Evolutionary conservation across 176 grass and related monocot genomes (phyloP), one percentile per base, ranked within the genome.

Genomic region (Avena insularis): DNA sequence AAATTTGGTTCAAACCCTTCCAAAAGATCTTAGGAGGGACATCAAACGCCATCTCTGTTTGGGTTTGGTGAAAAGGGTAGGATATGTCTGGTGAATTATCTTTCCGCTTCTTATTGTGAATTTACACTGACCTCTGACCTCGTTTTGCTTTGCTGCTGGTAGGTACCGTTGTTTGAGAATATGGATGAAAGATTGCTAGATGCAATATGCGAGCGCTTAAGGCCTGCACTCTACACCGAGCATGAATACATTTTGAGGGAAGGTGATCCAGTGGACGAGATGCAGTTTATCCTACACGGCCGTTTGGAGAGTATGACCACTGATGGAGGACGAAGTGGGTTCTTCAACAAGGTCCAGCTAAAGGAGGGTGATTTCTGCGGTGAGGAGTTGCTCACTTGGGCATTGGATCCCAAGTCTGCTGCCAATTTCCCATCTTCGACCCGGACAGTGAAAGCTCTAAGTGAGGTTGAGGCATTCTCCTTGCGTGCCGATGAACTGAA

Each of bases 21-120:
- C 96, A 9, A 98, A 96, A 81, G 96, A 98, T 69, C 92, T 98
- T 84, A 89, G 92, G 86, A 90, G 96, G 89, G 96, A 98, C 81
- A 98, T 98, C 53, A 98, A 96, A 45, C 92, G 96, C 6, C 96
- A 98, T 91, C 96, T 98, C 49, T 94, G 93, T 92, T 88, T 98
- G 95, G 89, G 86, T 40, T 82, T 96, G 38, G 97, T 98, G 55
- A 98, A 86, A 90, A 93, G 89, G 85, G 97, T 96, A 38, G 49
- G 92, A 48, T 46, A 64, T 82, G 0, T 3, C 11, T 75, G 58
- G 17, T 68, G 27, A 67, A 72, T 20, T 75, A 67, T 79, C 1
- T 29, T 88, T 69, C 12, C 16, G 8, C 19, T 55, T 68, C 43
- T 29, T 14, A 27, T 4, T 40, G 13, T 56, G 21, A 75, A 47